These are phyloP conservation scores for Westerdykella ornata DNA, from an alignment of 2,329 filamentous ascomycete genomes.

Conservation along the genomic window DNA sequence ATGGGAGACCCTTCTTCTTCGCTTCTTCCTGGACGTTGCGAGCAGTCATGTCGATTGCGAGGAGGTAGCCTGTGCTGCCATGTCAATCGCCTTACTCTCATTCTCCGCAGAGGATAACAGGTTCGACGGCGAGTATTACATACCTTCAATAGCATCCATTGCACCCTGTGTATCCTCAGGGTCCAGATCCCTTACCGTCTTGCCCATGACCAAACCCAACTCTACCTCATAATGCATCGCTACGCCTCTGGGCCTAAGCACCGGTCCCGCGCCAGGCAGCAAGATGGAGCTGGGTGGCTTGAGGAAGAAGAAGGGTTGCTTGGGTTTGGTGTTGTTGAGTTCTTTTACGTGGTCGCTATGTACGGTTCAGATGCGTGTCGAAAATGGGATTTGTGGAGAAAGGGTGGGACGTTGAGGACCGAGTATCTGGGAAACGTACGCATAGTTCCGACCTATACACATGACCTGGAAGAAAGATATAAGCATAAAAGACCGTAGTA, in stretches of 20 bases:
- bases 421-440: conserved; percentile 50
- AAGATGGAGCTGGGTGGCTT: conserved; percentile 88
- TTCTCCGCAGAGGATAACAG: not conserved
- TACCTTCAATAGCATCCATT: conserved; percentile 74
- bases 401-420: not conserved
- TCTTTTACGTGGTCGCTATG: conserved; percentile 84
- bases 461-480: conserved; percentile 55
- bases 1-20: conserved; percentile 93
- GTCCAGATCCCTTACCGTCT: conserved; percentile 67
- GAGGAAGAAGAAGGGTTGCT: conserved; percentile 98
- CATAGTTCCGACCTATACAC: conserved; percentile 95
- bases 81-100: not conserved
- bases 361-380: too few relatives aligned
- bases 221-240: conserved; percentile 93
- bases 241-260: conserved; percentile 75
- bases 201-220: conserved; percentile 82
- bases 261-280: conserved; percentile 67
- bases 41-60: conserved; percentile 95
- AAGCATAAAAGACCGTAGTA: not conserved
- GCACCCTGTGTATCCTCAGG: conserved; percentile 68
- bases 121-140: conserved; percentile 13
- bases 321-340: conserved; percentile 77
- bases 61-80: conserved; percentile 60
- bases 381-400: not conserved
- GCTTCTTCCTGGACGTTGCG: conserved; percentile 94